Base-by-base conservation (phyloP, 2,329 filamentous ascomycete species). In the Daldinia sp. region DNA sequence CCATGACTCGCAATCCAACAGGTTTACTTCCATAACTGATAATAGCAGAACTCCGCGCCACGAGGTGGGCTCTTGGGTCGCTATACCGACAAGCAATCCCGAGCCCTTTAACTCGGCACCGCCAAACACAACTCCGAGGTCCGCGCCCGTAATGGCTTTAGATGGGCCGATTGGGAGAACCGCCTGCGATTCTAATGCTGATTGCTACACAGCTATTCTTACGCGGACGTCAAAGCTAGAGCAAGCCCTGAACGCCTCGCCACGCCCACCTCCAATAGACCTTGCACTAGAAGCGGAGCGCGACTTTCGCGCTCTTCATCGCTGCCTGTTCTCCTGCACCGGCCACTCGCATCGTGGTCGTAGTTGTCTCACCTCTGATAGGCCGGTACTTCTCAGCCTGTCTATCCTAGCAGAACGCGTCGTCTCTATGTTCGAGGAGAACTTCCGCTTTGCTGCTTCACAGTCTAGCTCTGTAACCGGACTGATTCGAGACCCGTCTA, bases 321-420 rank as follows among this genome's bases (percentile, higher is more conserved):
- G 50, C 11, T 56, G 56, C 9, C 43, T 68, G 11, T 53, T 66
- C 32, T 27, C 59, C n/a, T 68, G 65, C 25, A 25, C 49, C 8
- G 66, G 66, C 17, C 63, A 68, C 35, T 19, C 19, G 29, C 11
- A 21, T 17, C 15, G 23, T 3, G 39, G 43, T 4, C 17, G 43
- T 2, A 21, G 43, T 6, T 68, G 66, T 29, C 52, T 62, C 3
- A 34, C 39, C 21, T 43, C 39, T 7, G 21, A 43, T 21, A 43
- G 21, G 6, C 21, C 39, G 1, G 39, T 43, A n/a, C 37, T 66
- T 9, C 61, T 68, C 13, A 39, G 55, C 17, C 63, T 66, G 10
- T 30, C 63, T 11, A 29, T 68, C 3, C 54, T 68, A 3, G 63
- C 63, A 2, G 63, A 68, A 35, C 63, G 66, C 30, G 41, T 68